phyloP scores from a whole-genome alignment of 2,329 filamentous ascomycete species.

The Colletotrichum australisinense region DNA sequence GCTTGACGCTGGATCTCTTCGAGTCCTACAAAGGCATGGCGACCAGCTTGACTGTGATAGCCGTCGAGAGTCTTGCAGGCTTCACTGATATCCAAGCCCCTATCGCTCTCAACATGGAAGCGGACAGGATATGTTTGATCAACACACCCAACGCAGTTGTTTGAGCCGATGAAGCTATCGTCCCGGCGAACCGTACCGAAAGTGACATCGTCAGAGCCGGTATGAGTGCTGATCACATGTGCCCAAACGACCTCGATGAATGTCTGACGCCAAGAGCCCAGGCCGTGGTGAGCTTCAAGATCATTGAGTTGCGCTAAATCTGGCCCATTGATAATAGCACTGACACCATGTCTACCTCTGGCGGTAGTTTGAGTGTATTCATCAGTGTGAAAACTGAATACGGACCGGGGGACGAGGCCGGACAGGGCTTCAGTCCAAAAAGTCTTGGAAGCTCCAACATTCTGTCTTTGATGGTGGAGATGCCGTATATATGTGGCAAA shows the following conservation, averaged over 20 bases:
- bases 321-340: neutral
- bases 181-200: conserved; percentile 7
- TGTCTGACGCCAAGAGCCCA: neutral
- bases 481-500: neutral
- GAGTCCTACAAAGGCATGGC: conserved; percentile 8
- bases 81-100: neutral
- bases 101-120: neutral
- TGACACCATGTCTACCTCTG: neutral
- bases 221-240: neutral
- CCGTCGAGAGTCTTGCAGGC: neutral
- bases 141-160: neutral
- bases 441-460: neutral
- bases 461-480: neutral
- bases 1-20: neutral
- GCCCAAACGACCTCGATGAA: conserved; percentile 14
- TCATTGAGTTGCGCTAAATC: neutral
- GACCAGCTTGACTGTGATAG: neutral
- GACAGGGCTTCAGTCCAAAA: neutral
- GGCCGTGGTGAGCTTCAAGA: neutral
- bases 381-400: neutral
- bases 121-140: conserved; percentile 13
- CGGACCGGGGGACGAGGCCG: neutral
- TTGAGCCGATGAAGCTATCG: conserved; percentile 9
- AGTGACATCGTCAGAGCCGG: neutral
- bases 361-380: neutral